phyloP scores from a whole-genome alignment of 768 basidiomycete species.

The Roridomyces roridus region DNA sequence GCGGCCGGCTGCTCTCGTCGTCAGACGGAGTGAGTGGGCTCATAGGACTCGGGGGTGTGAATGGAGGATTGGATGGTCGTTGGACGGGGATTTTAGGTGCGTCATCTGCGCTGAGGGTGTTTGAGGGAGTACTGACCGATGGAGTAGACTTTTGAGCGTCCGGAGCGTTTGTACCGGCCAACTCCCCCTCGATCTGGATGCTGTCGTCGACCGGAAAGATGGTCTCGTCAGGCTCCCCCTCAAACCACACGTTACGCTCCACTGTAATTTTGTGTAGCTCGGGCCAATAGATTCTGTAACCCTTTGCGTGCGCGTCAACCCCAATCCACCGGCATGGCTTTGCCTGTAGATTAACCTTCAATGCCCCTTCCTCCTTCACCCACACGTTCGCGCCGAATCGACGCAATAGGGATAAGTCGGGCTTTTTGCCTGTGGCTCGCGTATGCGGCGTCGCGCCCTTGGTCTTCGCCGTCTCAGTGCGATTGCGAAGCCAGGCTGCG shows the following conservation, averaged over 20 bases:
- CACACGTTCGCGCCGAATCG: background rate
- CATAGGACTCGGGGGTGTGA: background rate
- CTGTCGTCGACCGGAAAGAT: background rate
- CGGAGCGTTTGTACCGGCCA: background rate
- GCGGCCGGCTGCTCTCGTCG: background rate
- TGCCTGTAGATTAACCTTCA: constrained; percentile 13
- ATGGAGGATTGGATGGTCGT: background rate
- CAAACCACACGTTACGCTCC: constrained; percentile 21
- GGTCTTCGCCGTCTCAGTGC: constrained; percentile 12
- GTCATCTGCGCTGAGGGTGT: background rate
- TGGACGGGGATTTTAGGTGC: background rate
- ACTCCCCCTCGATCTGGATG: constrained; percentile 24
- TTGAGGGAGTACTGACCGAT: background rate
- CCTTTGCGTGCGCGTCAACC: constrained; percentile 20
- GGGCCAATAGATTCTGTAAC: constrained; percentile 28
- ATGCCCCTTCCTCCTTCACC: constrained; percentile 1
- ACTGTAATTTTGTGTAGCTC: constrained; percentile 14
- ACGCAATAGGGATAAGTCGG: background rate
- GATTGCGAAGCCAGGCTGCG: constrained; percentile 23
- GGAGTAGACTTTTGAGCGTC: background rate
- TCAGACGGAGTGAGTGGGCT: no score
- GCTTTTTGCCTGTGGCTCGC: background rate
- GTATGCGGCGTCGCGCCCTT: constrained; percentile 4
- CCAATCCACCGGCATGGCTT: constrained; percentile 20
- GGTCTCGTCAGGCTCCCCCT: background rate